Percentiles rank a stretch among this genome's conserved stretches.
phyloP scores from a whole-genome alignment of 257 asterid species.

The Primulina tabacum region DNA sequence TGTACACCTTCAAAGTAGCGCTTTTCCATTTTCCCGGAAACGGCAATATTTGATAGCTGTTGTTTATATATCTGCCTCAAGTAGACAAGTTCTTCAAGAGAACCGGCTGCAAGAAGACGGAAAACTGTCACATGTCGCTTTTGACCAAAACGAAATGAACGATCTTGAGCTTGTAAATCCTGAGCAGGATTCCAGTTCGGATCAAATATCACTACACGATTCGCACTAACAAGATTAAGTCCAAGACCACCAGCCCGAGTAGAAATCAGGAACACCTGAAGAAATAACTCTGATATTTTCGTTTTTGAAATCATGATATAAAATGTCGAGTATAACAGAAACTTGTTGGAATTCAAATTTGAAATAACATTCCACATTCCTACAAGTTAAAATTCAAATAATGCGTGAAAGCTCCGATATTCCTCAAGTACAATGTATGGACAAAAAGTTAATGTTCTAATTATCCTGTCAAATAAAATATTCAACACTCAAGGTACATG shows the following conservation, averaged over 20 bases:
- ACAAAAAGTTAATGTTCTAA: neutral
- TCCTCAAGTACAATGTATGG: neutral
- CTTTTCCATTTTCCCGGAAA: conserved; percentile 82
- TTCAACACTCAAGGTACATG: conserved; percentile 8
- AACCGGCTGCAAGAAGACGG: conserved; percentile 94
- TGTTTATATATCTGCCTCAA: conserved; percentile 91
- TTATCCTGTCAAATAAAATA: neutral
- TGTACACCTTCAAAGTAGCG: conserved; percentile 96
- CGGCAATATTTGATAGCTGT: conserved; percentile 87
- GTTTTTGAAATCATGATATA: neutral
- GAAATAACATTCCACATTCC: neutral
- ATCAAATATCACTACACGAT: conserved; percentile 90
- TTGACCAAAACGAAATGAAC: conserved; percentile 92
- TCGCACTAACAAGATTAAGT: conserved; percentile 87
- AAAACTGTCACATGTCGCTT: conserved; percentile 85
- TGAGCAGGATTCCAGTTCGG: conserved; percentile 99
- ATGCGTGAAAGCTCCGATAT: neutral
- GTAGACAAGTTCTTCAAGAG: conserved; percentile 93
- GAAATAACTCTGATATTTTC: conserved; percentile 13
- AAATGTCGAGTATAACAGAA: neutral
- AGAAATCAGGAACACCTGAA: conserved; percentile 86
- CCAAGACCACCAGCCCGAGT: conserved; percentile 99
- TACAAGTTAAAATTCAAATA: neutral
- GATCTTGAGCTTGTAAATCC: conserved; percentile 96
- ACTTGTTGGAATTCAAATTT: neutral